Evolutionary conservation across 164 flowering plant genomes (phyloP).

Genomic region (Magnolia changhungtana): DNA sequence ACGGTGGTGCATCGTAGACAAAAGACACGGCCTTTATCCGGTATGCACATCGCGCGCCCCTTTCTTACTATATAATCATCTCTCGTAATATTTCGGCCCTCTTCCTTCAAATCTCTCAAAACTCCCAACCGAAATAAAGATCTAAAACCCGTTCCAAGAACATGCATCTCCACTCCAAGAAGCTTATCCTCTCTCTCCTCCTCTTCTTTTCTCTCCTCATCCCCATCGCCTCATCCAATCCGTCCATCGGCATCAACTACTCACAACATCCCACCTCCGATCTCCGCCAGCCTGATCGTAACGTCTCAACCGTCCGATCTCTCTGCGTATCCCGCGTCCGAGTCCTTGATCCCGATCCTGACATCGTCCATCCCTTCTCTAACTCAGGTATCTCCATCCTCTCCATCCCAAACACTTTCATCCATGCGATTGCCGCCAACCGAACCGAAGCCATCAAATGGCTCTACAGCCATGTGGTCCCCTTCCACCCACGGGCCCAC

Average conservation of each 20-base stretch:
- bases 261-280: too few relatives aligned
- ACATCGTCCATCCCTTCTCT: conserved; percentile 52
- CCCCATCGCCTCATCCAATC: not conserved
- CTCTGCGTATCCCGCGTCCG: conserved; percentile 40
- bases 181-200: too few relatives aligned
- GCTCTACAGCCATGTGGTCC: conserved; percentile 62
- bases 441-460: conserved; percentile 53
- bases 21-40: too few relatives aligned
- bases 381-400: conserved; percentile 64
- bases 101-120: not conserved
- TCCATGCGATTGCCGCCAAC: conserved; percentile 61
- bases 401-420: conserved; percentile 55
- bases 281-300: not conserved
- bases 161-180: not conserved
- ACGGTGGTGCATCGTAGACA: too few relatives aligned
- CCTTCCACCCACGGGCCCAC: conserved; percentile 23
- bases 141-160: not conserved
- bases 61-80: too few relatives aligned
- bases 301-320: conserved; percentile 26
- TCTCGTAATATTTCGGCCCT: too few relatives aligned
- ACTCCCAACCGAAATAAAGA: not conserved
- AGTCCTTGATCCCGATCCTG: conserved; percentile 47
- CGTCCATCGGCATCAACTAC: too few relatives aligned
- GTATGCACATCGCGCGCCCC: too few relatives aligned
- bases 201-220: not conserved